Percentiles rank a stretch among this genome's conserved stretches.
phyloP scores from a whole-genome alignment of 1,284 basidiomycete genomes.

The Hymenochaete sp. region DNA sequence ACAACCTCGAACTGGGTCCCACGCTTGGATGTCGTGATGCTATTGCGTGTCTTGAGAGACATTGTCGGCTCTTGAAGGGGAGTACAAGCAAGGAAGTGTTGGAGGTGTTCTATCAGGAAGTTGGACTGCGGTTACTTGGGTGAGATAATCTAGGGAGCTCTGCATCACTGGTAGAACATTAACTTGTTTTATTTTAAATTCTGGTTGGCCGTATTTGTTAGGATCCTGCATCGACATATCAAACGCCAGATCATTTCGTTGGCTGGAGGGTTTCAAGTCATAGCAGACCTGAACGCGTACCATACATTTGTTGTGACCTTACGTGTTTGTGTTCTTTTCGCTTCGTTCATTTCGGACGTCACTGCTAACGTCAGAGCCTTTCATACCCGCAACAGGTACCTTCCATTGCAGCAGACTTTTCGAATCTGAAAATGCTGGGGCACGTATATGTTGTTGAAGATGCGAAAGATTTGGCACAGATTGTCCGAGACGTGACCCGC shows the following conservation, averaged over 20 bases:
- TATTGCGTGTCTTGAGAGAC: conserved; percentile 78
- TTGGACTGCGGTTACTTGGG: conserved; percentile 88
- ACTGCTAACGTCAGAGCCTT: conserved; percentile 3
- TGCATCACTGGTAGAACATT: too few species aligned
- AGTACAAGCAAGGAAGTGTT: conserved; percentile 94
- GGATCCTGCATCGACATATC: conserved; percentile 92
- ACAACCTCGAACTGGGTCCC: conserved; percentile 68
- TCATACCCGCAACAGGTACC: conserved; percentile 48
- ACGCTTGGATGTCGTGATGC: conserved; percentile 83
- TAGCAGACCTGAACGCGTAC: conserved; percentile 92
- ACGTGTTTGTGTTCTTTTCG: conserved; percentile 42
- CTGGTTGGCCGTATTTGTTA: conserved; percentile 26
- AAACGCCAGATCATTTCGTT: conserved; percentile 95
- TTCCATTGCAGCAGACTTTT: conserved; percentile 76
- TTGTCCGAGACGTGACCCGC: conserved; percentile 87
- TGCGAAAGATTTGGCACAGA: conserved; percentile 89
- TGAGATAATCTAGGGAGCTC: conserved; percentile 30
- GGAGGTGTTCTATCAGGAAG: conserved; percentile 96
- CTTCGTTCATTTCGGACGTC: background rate
- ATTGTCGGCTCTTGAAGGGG: conserved; percentile 85
- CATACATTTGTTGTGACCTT: conserved; percentile 80
- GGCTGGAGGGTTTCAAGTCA: conserved; percentile 89
- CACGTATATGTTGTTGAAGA: conserved; percentile 91
- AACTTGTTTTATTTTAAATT: too few species aligned
- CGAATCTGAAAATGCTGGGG: conserved; percentile 92